phyloP scores from a whole-genome alignment of 1,284 basidiomycete genomes.

The Fomitopsis palustris region DNA sequence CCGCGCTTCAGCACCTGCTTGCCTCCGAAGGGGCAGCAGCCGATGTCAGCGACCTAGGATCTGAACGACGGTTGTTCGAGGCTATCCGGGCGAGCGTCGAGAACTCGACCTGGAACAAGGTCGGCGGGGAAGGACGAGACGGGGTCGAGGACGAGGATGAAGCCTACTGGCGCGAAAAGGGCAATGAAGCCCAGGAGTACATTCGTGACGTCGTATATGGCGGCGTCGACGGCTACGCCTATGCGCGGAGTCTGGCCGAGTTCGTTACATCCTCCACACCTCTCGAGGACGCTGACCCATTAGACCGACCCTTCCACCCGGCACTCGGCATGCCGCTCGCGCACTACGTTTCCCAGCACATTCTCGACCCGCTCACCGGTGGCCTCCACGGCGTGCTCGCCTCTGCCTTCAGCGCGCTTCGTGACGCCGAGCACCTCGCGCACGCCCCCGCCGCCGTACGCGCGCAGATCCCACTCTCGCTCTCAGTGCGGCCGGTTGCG shows the following conservation, averaged over 20 bases:
- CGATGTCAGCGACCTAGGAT: conserved; percentile 27
- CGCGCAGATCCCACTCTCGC: conserved; percentile 38
- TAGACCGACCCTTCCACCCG: conserved; percentile 12
- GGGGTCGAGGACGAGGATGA: conserved; percentile 13
- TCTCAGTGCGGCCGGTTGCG: conserved; percentile 41
- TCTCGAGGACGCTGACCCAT: conserved; percentile 9
- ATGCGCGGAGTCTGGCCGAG: conserved; percentile 69
- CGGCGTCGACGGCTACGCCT: conserved; percentile 68
- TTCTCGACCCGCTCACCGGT: conserved; percentile 62
- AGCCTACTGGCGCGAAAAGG: conserved; percentile 47
- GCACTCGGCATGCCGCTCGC: conserved; percentile 46
- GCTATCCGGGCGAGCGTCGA: conserved; percentile 25
- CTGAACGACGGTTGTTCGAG: conserved; percentile 34
- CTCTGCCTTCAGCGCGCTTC: conserved; percentile 24
- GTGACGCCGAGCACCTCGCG: conserved; percentile 20
- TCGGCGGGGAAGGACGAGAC: conserved; percentile 6
- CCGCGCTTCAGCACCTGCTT: conserved; percentile 44
- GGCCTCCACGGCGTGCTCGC: conserved; percentile 42
- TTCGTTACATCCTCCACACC: conserved; percentile 41
- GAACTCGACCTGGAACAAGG: background rate
- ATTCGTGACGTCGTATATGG: conserved; percentile 71
- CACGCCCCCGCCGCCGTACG: conserved; percentile 14
- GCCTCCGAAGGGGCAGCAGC: conserved; percentile 42
- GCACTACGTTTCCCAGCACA: conserved; percentile 51
- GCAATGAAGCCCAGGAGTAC: conserved; percentile 56